Evolutionary conservation across 2,329 filamentous ascomycete genomes (phyloP), one percentile per base, ranked within the genome.

Genomic region (Fusarium nygamai): DNA sequence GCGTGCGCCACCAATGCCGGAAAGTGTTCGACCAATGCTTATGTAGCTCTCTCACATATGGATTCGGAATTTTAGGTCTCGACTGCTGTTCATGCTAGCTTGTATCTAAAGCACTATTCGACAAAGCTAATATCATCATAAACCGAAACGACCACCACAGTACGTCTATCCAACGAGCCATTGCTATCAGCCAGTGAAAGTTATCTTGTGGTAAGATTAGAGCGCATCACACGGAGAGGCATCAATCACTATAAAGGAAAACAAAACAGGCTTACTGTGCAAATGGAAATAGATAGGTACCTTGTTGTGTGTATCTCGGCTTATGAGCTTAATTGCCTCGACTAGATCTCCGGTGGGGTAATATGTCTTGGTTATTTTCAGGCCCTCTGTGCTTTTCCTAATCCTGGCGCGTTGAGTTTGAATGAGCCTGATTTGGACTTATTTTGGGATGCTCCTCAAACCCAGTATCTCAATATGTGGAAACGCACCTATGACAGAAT

Each of bases 141-240:
- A 14, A 41, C 20, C 2, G 0, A 41, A 41, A 41, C 12, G 0
- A 41, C 22, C 20, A 41, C 20, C 2, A 22, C 13, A 0, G 12
- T 22, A 22, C 2, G 7, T 22, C 20, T 22, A 9, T 41, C 20
- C 2, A 41, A 41, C 20, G 22, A 41, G 1, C 13, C 13, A 41
- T 41, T 41, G 1, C 38, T 14, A 41, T 41, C 38, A 41, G 20
- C 20, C 20, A 41, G 38, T 41, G 8, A 22, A 41, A 41, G 13
- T 4, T 22, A 41, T 41, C 38, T 0, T 22, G 13, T 22, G 1
- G 4, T 41, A 14, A 14, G 1, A 6, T 22, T 22, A 41, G 13
- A 22, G 20, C 8, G 12, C 1, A 41, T 41, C 9, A 41, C 1
- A 41, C 12, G 14, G 12, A 12, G 22, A 22, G 38, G 3, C 20